Base-by-base conservation (phyloP, 2,329 filamentous ascomycete genomes). In the Talaromyces amestolkiae region DNA sequence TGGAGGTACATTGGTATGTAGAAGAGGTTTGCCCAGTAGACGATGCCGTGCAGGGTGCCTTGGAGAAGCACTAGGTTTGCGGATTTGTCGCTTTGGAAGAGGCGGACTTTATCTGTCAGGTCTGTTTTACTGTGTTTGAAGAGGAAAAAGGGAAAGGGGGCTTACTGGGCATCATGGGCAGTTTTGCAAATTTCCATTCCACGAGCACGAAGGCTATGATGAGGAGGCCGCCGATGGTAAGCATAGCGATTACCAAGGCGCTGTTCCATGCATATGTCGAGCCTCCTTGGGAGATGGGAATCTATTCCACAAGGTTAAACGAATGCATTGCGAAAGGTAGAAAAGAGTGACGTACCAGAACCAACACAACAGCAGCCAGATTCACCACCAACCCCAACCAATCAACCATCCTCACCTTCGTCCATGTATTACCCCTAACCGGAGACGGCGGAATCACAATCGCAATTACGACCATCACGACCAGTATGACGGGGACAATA, bases 1-100 rank as follows among this genome's bases (percentile, higher is more conserved):
- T 65, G 63, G 10, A 65, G 24, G 19, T 65, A 65, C 33, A 65
- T 24, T 22, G 63, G 63, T 9, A 65, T 49, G 22, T 65, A 72
- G 66, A 72, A 73, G 24, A 71, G 58, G 39, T 70, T 68, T 49
- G 68, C 66, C 27, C 69, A 69, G 1, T 68, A 68, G 31, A 71
- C 69, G 2, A 69, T 67, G 43, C 68, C 69, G 27, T 75, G 63
- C 60, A 75, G 72, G 3, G 65, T 65, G 6, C 69, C 69, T 35
- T 66, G 68, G 51, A 71, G 70, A 11, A 68, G 60, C 31, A 69
- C 67, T 58, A 75, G 73, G 13, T 51, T 68, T 31, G 70, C 69
- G 41, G 71, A 73, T 39, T 74, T 66, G 33, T 73, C 70, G 27
- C 72, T 69, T 61, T 75, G 74, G 58, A 73, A 71, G 54, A 68